phyloP scores from a whole-genome alignment of 164 flowering plant species.

The Macadamia integrifolia region DNA sequence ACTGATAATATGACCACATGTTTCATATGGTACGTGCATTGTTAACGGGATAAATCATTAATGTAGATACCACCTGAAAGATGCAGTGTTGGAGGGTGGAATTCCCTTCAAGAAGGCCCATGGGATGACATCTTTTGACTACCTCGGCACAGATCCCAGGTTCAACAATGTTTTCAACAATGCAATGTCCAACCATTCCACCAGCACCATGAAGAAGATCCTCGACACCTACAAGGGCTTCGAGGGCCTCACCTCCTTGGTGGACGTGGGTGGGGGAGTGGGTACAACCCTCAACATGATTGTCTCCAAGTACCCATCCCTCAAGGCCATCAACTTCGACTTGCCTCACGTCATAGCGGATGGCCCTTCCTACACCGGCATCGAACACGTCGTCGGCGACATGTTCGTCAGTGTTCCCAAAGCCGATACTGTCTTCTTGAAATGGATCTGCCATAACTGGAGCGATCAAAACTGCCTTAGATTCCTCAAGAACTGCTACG shows the following conservation, averaged over 20 bases:
- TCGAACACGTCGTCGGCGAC: conserved; percentile 67
- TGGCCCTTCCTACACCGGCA: conserved; percentile 66
- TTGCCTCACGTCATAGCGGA: conserved; percentile 77
- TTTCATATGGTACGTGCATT: too few relatives aligned
- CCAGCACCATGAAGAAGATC: conserved; percentile 68
- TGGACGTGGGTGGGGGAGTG: conserved; percentile 88
- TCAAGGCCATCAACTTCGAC: conserved; percentile 78
- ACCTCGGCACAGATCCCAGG: conserved; percentile 64
- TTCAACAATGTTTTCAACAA: conserved; percentile 79
- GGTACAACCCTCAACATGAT: conserved; percentile 71
- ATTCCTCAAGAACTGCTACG: conserved; percentile 67
- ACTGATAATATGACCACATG: too few relatives aligned
- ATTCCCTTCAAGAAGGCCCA: conserved; percentile 78
- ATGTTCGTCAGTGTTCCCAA: conserved; percentile 74
- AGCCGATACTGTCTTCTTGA: conserved; percentile 79
- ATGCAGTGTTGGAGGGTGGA: conserved; percentile 82
- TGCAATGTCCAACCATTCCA: conserved; percentile 75
- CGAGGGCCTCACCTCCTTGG: conserved; percentile 51
- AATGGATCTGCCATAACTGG: conserved; percentile 95
- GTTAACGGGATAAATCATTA: too few relatives aligned
- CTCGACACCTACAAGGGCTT: conserved; percentile 68
- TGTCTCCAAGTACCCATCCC: conserved; percentile 54
- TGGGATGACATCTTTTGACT: conserved; percentile 79
- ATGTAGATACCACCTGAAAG: conserved; percentile 81
- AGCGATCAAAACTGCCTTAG: conserved; percentile 74